Base-by-base conservation (phyloP, 768 basidiomycete genomes). In the Mycena rebaudengoi region DNA sequence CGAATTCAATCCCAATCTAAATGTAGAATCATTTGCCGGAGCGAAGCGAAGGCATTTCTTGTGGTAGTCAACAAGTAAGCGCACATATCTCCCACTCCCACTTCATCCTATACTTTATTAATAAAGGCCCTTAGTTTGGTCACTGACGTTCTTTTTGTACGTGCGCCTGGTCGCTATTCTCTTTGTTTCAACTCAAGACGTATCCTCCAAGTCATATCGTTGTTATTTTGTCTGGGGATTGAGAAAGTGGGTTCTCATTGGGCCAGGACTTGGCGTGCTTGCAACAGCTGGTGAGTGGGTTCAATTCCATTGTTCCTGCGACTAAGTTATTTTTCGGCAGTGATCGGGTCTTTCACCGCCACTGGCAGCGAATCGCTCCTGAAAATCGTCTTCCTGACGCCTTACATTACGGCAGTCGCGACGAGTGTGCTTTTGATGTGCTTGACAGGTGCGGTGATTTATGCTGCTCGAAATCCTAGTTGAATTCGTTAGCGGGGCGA, bases 31-130 rank as follows among this genome's bases (percentile, higher is more conserved):
- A n/a, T n/a, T n/a, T n/a, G n/a, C n/a, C n/a, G n/a, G n/a, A n/a
- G n/a, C n/a, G n/a, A n/a, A n/a, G n/a, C n/a, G n/a, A n/a, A n/a
- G n/a, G n/a, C n/a, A n/a, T n/a, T n/a, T n/a, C n/a, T n/a, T n/a
- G n/a, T 59, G 57, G 48, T 50, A 18, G 48, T 39, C 20, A 59
- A 59, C 57, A 59, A 59, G 57, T 59, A 18, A 50, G 57, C 43
- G 21, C 30, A 33, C 28, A 41, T 32, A 30, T 55, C 21, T 46
- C 35, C 35, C n/a, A 1, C 32, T 12, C 33, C 33, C 14, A 32
- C 14, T 59, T 40, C 18, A 23, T 25, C 20, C 28, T 21, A 13
- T 26, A 12, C 13, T 26, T 32, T 35, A 13, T 21, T 51, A 23
- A 60, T 29, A n/a, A 33, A 20, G 26, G 21, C 14, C 21, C 8